Evolutionary conservation across 2,329 filamentous ascomycete species (phyloP).

Genomic region (Phialophora expanda): DNA sequence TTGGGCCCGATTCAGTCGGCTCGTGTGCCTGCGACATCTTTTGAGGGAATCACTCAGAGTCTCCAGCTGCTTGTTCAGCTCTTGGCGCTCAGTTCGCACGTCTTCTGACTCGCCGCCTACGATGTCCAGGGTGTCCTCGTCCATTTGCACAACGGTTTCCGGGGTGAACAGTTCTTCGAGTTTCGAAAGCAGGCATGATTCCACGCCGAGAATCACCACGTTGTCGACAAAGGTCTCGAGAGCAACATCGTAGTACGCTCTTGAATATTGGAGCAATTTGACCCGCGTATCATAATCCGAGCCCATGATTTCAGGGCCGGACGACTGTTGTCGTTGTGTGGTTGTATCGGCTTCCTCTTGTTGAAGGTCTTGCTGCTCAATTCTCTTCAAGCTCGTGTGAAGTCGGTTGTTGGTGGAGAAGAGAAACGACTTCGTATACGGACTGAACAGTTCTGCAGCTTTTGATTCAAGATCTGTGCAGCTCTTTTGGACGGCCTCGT

Average conservation of each 20-base stretch:
- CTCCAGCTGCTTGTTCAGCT: no score
- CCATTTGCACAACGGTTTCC: slow-evolving; percentile 43
- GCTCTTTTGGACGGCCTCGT: slow-evolving; percentile 33
- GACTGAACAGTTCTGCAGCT: slow-evolving; percentile 37
- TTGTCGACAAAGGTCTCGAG: slow-evolving; percentile 47
- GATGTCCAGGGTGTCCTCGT: slow-evolving; percentile 36
- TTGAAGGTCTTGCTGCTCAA: slow-evolving; percentile 10
- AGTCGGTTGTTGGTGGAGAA: slow-evolving; percentile 23
- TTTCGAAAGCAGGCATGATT: slow-evolving; percentile 47
- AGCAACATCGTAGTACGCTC: slow-evolving; percentile 40
- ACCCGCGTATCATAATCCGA: slow-evolving; percentile 26
- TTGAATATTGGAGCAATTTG: slow-evolving; percentile 39
- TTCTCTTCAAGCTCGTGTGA: slow-evolving; percentile 7
- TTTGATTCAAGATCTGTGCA: slow-evolving; percentile 36
- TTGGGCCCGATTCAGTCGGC: no score
- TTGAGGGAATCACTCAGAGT: no score
- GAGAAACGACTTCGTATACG: slow-evolving; percentile 35
- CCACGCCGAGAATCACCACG: slow-evolving; percentile 46
- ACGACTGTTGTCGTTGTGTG: neutral
- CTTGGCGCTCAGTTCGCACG: no score
- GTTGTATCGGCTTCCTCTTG: slow-evolving; percentile 15
- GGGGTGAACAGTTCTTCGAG: slow-evolving; percentile 46
- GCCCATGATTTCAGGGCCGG: slow-evolving; percentile 8
- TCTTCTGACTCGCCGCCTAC: slow-evolving; percentile 39
- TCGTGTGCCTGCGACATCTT: no score